Conservation (phyloP, 176 grass and related monocot genomes). For the Miscanthus lutarioriparius region DNA sequence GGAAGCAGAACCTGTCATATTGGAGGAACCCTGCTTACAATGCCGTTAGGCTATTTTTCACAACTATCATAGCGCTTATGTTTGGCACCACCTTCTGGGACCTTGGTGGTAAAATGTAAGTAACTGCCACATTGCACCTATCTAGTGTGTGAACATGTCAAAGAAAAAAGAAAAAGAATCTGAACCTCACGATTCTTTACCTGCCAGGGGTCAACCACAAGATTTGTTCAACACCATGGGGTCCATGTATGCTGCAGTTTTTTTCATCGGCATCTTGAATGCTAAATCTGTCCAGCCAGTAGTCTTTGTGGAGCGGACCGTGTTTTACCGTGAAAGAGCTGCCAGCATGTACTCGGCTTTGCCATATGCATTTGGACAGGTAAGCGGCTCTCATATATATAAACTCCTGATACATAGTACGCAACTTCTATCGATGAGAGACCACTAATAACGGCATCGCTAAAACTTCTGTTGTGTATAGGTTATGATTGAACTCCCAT, state of each 20-base stretch:
- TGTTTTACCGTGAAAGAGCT: constrained; percentile 91
- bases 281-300: constrained; percentile 69
- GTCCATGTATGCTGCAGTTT: constrained; percentile 66
- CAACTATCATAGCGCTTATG: too few relatives aligned
- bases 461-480: constrained; percentile 13
- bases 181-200: too few relatives aligned
- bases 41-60: too few relatives aligned
- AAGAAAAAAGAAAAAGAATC: too few relatives aligned
- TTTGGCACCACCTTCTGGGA: too few relatives aligned
- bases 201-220: constrained; percentile 10
- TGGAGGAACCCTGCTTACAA: too few relatives aligned
- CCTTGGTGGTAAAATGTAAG: too few relatives aligned
- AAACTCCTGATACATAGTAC: background rate
- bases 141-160: too few relatives aligned
- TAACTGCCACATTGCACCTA: too few relatives aligned
- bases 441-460: background rate
- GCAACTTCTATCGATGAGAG: background rate
- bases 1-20: too few relatives aligned
- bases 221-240: constrained; percentile 88
- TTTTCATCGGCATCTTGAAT: constrained; percentile 76
- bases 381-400: constrained; percentile 37
- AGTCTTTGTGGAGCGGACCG: constrained; percentile 72
- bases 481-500: constrained; percentile 80
- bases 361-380: constrained; percentile 94
- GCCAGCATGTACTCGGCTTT: constrained; percentile 89